Percentiles rank a stretch among this genome's conserved stretches.
Conservation (phyloP, 2,329 filamentous ascomycete genomes). For the Monilinia fructigena region DNA sequence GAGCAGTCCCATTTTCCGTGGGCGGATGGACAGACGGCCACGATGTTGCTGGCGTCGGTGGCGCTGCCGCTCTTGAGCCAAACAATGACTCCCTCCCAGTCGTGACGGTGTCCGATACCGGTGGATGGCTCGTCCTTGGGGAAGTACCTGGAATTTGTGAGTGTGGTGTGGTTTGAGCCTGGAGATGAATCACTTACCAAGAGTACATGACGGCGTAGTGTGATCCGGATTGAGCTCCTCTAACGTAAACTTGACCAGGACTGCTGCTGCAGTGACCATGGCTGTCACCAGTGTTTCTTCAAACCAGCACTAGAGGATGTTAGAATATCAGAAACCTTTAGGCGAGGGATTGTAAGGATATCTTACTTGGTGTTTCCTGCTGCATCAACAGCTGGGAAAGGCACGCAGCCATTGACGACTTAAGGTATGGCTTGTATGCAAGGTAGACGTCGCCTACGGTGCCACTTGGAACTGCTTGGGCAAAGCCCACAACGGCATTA, state of each 20-base stretch:
- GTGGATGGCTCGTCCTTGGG: constrained; percentile 46
- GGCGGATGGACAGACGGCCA: constrained; percentile 52
- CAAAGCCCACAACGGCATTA: constrained; percentile 52
- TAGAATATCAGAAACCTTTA: constrained; percentile 4
- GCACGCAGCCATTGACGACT: constrained; percentile 61
- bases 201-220: constrained; percentile 52
- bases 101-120: constrained; percentile 51
- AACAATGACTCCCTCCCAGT: constrained; percentile 56
- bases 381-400: constrained; percentile 60
- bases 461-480: constrained; percentile 51
- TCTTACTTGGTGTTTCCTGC: constrained; percentile 55
- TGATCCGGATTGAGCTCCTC: constrained; percentile 44
- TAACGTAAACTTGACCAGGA: constrained; percentile 52
- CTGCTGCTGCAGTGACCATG: constrained; percentile 45
- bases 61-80: constrained; percentile 46
- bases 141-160: constrained; percentile 46
- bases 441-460: constrained; percentile 50
- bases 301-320: constrained; percentile 33
- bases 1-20: constrained; percentile 50
- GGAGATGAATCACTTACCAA: constrained; percentile 41
- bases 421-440: constrained; percentile 55
- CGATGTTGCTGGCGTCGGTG: constrained; percentile 42
- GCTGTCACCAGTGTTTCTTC: constrained; percentile 42
- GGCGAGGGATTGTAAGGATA: neutral
- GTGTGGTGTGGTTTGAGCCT: constrained; percentile 37